phyloP scores from a whole-genome alignment of 148 eudicot genomes.

The Hydrangea macrophylla region DNA sequence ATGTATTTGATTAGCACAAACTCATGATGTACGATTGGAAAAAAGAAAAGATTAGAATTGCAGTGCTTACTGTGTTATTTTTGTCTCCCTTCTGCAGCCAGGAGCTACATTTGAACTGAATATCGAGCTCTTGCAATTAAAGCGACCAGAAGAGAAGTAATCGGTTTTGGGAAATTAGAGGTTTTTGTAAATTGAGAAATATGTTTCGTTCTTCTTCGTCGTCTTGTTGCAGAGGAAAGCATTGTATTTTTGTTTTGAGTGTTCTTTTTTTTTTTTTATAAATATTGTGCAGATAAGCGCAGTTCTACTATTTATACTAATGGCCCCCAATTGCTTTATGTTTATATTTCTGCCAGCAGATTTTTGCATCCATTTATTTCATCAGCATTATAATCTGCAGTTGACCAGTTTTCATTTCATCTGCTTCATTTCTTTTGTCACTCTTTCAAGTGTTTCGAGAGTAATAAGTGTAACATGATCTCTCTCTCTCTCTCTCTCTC shows the following conservation, averaged over 20 bases:
- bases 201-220: background rate
- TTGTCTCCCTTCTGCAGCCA: conserved; percentile 53
- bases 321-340: no score
- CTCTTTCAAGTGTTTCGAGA: no score
- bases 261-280: background rate
- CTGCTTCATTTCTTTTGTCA: no score
- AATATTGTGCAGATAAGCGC: background rate
- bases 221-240: background rate
- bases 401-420: no score
- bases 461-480: no score
- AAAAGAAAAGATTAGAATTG: background rate
- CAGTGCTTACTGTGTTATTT: background rate
- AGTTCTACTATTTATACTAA: background rate
- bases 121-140: conserved; percentile 81
- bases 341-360: no score
- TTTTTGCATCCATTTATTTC: background rate
- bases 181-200: background rate
- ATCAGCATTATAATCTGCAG: no score
- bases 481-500: no score
- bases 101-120: conserved; percentile 91
- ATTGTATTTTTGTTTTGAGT: background rate
- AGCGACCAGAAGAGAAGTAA: conserved; percentile 37
- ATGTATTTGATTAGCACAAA: no score
- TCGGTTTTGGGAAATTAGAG: background rate
- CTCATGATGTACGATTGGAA: background rate